phyloP scores from a whole-genome alignment of 805 yeast genomes.

The Kuraishia cidri region DNA sequence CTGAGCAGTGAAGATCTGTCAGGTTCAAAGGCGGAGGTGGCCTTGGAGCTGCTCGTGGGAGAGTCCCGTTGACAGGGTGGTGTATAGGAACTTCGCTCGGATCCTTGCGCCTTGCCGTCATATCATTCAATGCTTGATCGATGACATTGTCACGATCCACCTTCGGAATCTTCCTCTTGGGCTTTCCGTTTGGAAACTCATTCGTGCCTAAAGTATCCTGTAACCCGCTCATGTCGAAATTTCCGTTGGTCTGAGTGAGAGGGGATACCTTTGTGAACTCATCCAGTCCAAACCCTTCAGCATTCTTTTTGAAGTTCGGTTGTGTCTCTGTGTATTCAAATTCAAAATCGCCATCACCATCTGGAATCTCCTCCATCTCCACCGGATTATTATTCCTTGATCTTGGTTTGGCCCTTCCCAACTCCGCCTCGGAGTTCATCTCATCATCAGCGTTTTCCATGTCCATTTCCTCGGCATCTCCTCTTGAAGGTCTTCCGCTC shows the following conservation, averaged over 20 bases:
- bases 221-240: constrained; percentile 17
- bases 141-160: neutral
- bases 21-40: constrained; percentile 7
- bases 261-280: constrained; percentile 15
- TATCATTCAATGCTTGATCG: too few relatives aligned
- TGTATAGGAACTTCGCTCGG: constrained; percentile 13
- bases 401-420: neutral
- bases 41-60: constrained; percentile 7
- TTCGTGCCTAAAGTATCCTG: constrained; percentile 6
- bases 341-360: too few relatives aligned
- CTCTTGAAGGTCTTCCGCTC: too few relatives aligned
- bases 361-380: neutral
- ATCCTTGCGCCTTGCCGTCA: too few relatives aligned
- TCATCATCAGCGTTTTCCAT: neutral
- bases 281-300: neutral
- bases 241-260: constrained; percentile 18
- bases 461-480: neutral
- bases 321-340: too few relatives aligned
- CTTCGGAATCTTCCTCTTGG: neutral
- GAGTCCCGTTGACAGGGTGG: constrained; percentile 10
- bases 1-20: constrained; percentile 10
- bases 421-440: neutral
- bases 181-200: neutral
- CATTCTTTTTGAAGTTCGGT: too few relatives aligned
- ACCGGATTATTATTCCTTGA: neutral